Percentiles rank a stretch among this genome's conserved stretches.
Conservation (phyloP, 2,329 filamentous ascomycete species). For the Trichoderma koningiopsis region DNA sequence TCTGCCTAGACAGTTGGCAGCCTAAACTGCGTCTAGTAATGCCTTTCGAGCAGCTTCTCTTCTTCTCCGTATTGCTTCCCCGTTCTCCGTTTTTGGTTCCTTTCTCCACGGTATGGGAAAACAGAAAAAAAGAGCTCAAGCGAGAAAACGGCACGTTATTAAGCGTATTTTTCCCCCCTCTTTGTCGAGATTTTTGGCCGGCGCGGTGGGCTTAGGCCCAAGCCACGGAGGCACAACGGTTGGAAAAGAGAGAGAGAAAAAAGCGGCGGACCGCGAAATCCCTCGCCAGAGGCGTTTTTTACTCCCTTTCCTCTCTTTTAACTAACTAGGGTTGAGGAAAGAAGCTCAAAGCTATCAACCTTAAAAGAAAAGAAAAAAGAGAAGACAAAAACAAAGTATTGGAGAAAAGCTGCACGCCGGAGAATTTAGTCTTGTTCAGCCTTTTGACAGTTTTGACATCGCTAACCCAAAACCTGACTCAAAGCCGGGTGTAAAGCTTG, state of each 20-base stretch:
- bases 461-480: neutral
- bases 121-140: neutral
- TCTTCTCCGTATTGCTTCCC: neutral
- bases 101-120: neutral
- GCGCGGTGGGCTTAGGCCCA: neutral
- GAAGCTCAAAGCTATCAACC: neutral
- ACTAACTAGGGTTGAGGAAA: neutral
- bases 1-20: neutral
- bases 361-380: neutral
- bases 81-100: neutral
- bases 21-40: constrained; percentile 7
- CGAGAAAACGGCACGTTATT: neutral
- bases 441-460: neutral
- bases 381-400: neutral
- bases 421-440: neutral
- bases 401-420: neutral
- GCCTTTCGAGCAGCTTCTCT: neutral
- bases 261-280: too few species aligned
- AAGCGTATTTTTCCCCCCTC: neutral
- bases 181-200: neutral
- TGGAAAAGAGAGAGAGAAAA: too few species aligned
- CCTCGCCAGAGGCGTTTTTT: neutral
- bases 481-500: neutral
- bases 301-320: neutral
- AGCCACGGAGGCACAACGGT: neutral